Conservation (phyloP, 148 eudicot genomes). For the Oxyria digyna region DNA sequence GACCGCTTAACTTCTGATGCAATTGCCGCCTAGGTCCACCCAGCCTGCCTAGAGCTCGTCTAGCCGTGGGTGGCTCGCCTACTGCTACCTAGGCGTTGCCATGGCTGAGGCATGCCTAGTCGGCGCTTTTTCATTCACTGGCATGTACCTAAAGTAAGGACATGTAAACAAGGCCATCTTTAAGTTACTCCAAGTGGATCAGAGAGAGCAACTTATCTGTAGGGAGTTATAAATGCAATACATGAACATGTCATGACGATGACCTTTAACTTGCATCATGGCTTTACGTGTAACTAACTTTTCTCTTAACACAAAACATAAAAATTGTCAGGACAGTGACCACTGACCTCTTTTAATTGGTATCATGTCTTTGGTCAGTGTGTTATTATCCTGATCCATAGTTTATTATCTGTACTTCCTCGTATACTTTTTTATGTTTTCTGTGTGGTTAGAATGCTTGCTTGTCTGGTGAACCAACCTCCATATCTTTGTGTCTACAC, state of each 20-base stretch:
- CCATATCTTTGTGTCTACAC: constrained; percentile 13
- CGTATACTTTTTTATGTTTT: background rate
- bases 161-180: background rate
- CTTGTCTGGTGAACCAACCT: background rate
- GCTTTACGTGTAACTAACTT: background rate
- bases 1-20: no score
- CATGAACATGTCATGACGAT: background rate
- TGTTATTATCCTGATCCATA: background rate
- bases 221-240: background rate
- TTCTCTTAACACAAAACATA: background rate
- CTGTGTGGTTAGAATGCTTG: background rate
- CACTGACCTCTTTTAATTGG: background rate
- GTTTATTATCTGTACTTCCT: background rate
- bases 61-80: no score
- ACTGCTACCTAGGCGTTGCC: no score
- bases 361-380: no score
- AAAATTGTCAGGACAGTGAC: background rate
- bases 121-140: no score
- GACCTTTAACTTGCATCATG: background rate
- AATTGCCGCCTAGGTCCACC: no score
- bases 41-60: no score
- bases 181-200: background rate
- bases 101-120: no score
- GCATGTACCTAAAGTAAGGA: background rate
- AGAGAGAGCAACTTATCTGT: background rate